Evolutionary conservation across 2,329 filamentous ascomycete species (phyloP).

Genomic region (Nigrograna mackinnonii): DNA sequence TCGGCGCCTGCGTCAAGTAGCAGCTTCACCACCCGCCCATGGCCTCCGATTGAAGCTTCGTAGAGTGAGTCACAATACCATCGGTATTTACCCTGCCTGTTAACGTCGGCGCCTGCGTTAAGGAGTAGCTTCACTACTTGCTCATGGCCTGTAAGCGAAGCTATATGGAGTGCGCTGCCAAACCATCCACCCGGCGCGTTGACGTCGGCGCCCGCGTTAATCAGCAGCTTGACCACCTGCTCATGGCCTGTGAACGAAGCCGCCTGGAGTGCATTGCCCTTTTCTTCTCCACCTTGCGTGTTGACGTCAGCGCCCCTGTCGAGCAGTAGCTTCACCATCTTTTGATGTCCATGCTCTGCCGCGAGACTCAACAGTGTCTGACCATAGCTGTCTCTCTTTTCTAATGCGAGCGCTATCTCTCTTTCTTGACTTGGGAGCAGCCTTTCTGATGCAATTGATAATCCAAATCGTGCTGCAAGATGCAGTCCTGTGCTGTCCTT

Average conservation of each 20-base stretch:
- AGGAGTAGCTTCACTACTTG: neutral
- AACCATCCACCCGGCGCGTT: slow-evolving; percentile 2
- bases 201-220: slow-evolving; percentile 2
- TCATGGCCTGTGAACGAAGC: slow-evolving; percentile 5
- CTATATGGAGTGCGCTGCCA: slow-evolving; percentile 1
- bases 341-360: slow-evolving; percentile 12
- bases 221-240: slow-evolving; percentile 3
- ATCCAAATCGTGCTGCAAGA: slow-evolving; percentile 13
- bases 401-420: slow-evolving; percentile 4
- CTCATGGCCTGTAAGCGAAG: slow-evolving; percentile 1
- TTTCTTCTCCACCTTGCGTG: neutral
- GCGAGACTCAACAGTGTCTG: slow-evolving; percentile 11
- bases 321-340: slow-evolving; percentile 12
- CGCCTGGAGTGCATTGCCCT: slow-evolving; percentile 5
- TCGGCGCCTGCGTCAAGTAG: neutral
- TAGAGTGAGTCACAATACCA: slow-evolving; percentile 2
- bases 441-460: slow-evolving; percentile 8
- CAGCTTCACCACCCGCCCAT: neutral
- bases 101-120: neutral
- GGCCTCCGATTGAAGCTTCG: neutral
- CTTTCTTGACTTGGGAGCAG: slow-evolving; percentile 6
- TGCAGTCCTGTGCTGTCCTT: slow-evolving; percentile 12
- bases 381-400: slow-evolving; percentile 9
- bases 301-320: slow-evolving; percentile 4
- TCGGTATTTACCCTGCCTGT: neutral